Percentiles rank a stretch among this genome's conserved stretches.
Evolutionary conservation across 1,284 basidiomycete species (phyloP).

Genomic region (Inonotus obliquus): DNA sequence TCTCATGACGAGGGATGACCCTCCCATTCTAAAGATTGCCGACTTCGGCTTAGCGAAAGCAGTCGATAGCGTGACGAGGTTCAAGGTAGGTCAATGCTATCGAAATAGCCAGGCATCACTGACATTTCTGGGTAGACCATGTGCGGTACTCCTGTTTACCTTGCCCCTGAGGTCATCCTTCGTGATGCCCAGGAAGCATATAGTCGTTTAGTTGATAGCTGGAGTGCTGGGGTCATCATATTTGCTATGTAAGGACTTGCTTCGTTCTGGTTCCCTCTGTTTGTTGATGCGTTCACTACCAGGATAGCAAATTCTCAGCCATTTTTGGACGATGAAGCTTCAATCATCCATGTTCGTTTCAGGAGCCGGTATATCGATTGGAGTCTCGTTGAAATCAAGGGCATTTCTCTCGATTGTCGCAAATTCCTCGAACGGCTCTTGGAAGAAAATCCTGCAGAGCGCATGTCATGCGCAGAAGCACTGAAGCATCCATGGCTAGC

Average conservation of each 20-base stretch:
- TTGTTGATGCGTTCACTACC: background rate
- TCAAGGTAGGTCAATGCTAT: constrained; percentile 43
- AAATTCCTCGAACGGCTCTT: constrained; percentile 48
- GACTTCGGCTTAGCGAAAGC: constrained; percentile 93
- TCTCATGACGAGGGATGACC: constrained; percentile 59
- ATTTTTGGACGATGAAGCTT: constrained; percentile 62
- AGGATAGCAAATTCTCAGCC: constrained; percentile 71
- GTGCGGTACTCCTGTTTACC: constrained; percentile 83
- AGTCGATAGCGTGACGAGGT: constrained; percentile 68
- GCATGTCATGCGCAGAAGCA: constrained; percentile 57
- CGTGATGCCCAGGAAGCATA: constrained; percentile 69
- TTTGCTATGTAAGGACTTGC: constrained; percentile 65
- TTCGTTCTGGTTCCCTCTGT: background rate
- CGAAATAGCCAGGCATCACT: background rate
- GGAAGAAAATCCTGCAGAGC: constrained; percentile 43
- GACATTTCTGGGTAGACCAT: constrained; percentile 53
- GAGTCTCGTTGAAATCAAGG: constrained; percentile 37
- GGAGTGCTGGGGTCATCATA: constrained; percentile 90
- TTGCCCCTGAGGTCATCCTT: constrained; percentile 85
- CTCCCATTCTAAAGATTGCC: constrained; percentile 76
- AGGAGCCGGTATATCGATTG: constrained; percentile 58
- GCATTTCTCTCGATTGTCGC: constrained; percentile 36
- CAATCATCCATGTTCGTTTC: constrained; percentile 53
- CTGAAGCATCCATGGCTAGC: constrained; percentile 64
- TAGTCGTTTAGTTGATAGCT: constrained; percentile 82